Evolutionary conservation across 1,284 basidiomycete genomes (phyloP).

Genomic region (Bondarzewia mesenterica): DNA sequence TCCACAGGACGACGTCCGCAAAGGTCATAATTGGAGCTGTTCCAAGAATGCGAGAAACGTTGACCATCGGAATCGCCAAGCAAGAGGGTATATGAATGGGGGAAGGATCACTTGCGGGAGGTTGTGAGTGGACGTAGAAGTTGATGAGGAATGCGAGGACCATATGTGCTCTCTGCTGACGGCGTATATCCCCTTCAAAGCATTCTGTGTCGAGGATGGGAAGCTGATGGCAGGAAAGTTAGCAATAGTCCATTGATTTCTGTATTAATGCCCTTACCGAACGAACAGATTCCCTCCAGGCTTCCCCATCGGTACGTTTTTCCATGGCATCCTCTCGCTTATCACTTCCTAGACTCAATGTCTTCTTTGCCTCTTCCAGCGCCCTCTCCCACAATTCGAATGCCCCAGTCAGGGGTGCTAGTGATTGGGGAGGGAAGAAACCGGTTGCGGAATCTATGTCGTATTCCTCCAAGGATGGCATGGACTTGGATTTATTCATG

Average conservation of each 20-base stretch:
- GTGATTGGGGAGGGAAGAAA: conserved; percentile 74
- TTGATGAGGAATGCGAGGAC: conserved; percentile 87
- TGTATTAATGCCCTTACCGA: conserved; percentile 40
- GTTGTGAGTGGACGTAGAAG: conserved; percentile 83
- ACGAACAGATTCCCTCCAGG: conserved; percentile 62
- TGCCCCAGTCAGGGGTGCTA: conserved; percentile 46
- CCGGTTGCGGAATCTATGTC: conserved; percentile 51
- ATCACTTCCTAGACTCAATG: conserved; percentile 58
- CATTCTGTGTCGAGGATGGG: conserved; percentile 51
- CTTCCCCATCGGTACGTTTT: conserved; percentile 44
- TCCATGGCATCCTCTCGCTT: conserved; percentile 36
- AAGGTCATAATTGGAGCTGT: conserved; percentile 94
- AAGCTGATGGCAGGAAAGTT: conserved; percentile 39
- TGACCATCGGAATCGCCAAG: conserved; percentile 75
- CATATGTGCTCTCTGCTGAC: conserved; percentile 78
- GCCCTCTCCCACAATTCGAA: conserved; percentile 74
- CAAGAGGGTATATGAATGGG: conserved; percentile 61
- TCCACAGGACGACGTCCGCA: conserved; percentile 95
- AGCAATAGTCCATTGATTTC: conserved; percentile 5
- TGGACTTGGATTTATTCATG: neutral
- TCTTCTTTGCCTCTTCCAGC: conserved; percentile 44
- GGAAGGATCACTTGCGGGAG: conserved; percentile 30
- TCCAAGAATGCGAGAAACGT: conserved; percentile 69
- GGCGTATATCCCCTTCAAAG: conserved; percentile 46
- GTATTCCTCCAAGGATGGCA: conserved; percentile 16